A percentile compares a stretch with the other conserved stretches of the same genome.
phyloP scores from a whole-genome alignment of 2,329 filamentous ascomycete species.

The Herpotrichia juniperi region DNA sequence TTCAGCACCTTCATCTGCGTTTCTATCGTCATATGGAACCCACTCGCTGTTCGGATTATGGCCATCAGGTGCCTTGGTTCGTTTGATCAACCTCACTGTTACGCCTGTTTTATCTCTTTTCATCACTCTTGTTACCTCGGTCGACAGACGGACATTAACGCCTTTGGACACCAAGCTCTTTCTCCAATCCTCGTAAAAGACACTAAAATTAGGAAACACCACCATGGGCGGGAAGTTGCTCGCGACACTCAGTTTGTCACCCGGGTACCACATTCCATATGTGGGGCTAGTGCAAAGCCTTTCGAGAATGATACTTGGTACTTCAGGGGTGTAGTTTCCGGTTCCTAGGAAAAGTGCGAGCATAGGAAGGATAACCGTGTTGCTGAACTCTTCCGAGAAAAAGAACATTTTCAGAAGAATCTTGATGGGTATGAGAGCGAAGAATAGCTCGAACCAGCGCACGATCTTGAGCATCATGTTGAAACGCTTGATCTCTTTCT shows the following conservation, averaged over 20 bases:
- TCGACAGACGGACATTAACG: slow-evolving; percentile 62
- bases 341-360: slow-evolving; percentile 77
- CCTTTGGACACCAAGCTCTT: slow-evolving; percentile 60
- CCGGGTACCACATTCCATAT: slow-evolving; percentile 65
- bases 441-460: slow-evolving; percentile 64
- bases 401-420: slow-evolving; percentile 70
- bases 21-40: slow-evolving; percentile 45
- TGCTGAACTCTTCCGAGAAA: slow-evolving; percentile 72
- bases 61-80: slow-evolving; percentile 49
- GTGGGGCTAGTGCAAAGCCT: slow-evolving; percentile 59
- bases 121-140: slow-evolving; percentile 61
- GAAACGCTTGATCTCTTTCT: slow-evolving; percentile 62
- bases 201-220: slow-evolving; percentile 66
- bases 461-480: slow-evolving; percentile 62
- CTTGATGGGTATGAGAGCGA: slow-evolving; percentile 67
- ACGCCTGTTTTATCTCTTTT: slow-evolving; percentile 60
- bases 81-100: slow-evolving; percentile 53
- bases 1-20: slow-evolving; percentile 48
- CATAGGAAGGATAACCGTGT: slow-evolving; percentile 73
- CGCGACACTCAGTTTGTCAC: slow-evolving; percentile 54
- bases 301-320: slow-evolving; percentile 70
- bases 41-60: slow-evolving; percentile 55
- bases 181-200: slow-evolving; percentile 67
- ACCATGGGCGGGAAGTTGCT: slow-evolving; percentile 63
- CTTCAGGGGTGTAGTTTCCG: slow-evolving; percentile 75